Percentiles rank a stretch among this genome's conserved stretches.
Conservation (phyloP, 2,329 filamentous ascomycete species). For the Colletotrichum trifolii region DNA sequence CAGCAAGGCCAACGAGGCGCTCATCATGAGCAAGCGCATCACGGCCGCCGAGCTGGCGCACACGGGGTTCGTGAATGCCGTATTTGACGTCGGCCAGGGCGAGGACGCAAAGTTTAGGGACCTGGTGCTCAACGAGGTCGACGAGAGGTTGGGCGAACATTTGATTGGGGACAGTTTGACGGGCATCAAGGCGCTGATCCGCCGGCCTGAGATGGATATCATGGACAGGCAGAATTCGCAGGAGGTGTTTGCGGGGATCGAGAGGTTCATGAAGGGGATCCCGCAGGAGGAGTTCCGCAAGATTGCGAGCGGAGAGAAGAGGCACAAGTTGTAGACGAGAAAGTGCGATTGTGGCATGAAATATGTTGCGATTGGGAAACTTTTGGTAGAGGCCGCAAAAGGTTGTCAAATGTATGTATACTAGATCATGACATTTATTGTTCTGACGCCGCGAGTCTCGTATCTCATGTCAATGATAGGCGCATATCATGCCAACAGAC, state of each 20-base stretch:
- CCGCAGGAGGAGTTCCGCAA: constrained; percentile 91
- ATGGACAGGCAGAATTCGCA: constrained; percentile 82
- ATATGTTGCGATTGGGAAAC: no score
- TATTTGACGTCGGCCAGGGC: constrained; percentile 69
- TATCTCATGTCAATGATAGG: constrained; percentile 1
- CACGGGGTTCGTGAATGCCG: constrained; percentile 86
- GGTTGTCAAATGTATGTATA: neutral
- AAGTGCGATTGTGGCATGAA: neutral
- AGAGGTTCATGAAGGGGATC: constrained; percentile 81
- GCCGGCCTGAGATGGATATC: constrained; percentile 76
- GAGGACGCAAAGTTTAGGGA: constrained; percentile 77
- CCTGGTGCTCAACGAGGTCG: constrained; percentile 81
- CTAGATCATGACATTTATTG: constrained; percentile 2
- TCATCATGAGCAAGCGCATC: constrained; percentile 89
- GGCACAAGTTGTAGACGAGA: constrained; percentile 80
- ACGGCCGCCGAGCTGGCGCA: constrained; percentile 76
- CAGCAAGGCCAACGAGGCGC: constrained; percentile 87
- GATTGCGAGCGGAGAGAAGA: constrained; percentile 88
- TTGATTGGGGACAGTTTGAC: constrained; percentile 82
- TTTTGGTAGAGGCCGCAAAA: no score
- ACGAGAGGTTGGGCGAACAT: constrained; percentile 83
- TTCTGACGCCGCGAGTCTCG: neutral
- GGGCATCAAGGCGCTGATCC: constrained; percentile 86
- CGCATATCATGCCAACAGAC: constrained; percentile 67
- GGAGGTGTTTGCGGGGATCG: constrained; percentile 88